Conservation (phyloP, 2,329 filamentous ascomycete genomes). For the Pseudodiploospora longispora region DNA sequence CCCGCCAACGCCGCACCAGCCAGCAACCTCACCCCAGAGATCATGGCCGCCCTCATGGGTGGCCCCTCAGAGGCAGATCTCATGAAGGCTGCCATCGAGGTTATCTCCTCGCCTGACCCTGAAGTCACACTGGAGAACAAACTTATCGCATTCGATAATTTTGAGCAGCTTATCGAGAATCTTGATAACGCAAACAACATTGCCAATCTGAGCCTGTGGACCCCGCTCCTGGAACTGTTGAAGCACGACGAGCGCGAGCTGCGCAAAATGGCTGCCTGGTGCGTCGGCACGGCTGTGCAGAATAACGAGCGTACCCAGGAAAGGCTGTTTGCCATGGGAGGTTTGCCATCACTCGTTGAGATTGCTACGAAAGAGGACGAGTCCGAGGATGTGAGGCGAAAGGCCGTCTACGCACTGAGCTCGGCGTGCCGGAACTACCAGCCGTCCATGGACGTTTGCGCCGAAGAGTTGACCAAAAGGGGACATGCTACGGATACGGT, state of each 20-base stretch:
- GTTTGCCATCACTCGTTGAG: conserved; percentile 60
- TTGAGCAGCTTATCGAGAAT: conserved; percentile 84
- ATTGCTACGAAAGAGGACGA: conserved; percentile 54
- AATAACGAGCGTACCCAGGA: conserved; percentile 88
- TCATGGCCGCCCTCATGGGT: conserved; percentile 69
- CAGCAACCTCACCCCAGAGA: conserved; percentile 54
- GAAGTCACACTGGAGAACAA: conserved; percentile 66
- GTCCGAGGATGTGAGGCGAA: conserved; percentile 61
- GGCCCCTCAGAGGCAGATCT: conserved; percentile 84
- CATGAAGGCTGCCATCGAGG: conserved; percentile 77
- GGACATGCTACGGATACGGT: conserved; percentile 51
- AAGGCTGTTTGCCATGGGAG: conserved; percentile 53
- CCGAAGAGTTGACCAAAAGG: conserved; percentile 49
- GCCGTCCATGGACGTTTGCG: conserved; percentile 64
- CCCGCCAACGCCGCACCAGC: conserved; percentile 20
- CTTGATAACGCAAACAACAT: conserved; percentile 98
- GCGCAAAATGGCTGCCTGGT: conserved; percentile 86
- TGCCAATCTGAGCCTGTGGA: conserved; percentile 70
- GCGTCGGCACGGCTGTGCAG: conserved; percentile 87
- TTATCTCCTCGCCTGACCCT: conserved; percentile 49
- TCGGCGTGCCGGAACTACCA: conserved; percentile 85
- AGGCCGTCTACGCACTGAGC: conserved; percentile 84
- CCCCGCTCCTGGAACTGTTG: conserved; percentile 65
- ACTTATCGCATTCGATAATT: conserved; percentile 83
- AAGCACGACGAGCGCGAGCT: conserved; percentile 61